These are phyloP conservation scores for Alloteropsis semialata DNA, from an alignment of 176 grass and related monocot species.

Conservation along the genomic window DNA sequence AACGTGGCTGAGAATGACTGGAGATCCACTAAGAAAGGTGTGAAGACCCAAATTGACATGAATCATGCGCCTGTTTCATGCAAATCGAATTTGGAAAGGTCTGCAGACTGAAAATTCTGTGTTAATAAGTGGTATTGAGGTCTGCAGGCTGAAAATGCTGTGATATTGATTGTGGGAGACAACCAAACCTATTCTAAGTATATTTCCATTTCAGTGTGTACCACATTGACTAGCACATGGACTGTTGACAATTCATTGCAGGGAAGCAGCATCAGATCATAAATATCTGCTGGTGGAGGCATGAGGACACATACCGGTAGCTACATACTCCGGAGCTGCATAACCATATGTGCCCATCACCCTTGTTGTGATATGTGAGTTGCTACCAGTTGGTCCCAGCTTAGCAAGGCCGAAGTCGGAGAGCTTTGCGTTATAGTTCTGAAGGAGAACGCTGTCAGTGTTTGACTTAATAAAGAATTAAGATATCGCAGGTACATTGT, in stretches of 20 bases:
- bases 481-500: not conserved
- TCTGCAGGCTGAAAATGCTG: not conserved
- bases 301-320: constrained; percentile 67
- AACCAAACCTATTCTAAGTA: not conserved
- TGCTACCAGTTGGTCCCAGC: constrained; percentile 72
- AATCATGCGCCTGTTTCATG: not conserved
- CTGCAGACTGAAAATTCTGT: not conserved
- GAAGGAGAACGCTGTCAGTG: not conserved
- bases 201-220: not conserved
- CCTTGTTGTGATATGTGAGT: constrained; percentile 86
- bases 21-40: not conserved
- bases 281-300: not conserved
- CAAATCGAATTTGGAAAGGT: not conserved
- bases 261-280: not conserved
- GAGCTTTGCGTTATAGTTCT: constrained; percentile 87
- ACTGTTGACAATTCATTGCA: not conserved
- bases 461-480: constrained; percentile 1
- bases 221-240: not conserved
- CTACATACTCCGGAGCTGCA: constrained; percentile 85
- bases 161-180: not conserved
- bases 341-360: constrained; percentile 95
- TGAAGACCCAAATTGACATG: not conserved
- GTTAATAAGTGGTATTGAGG: not conserved
- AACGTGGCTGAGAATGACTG: not conserved
- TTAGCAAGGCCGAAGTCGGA: constrained; percentile 97